Conservation (phyloP, 2,329 filamentous ascomycete genomes). For the Botrytis fabae region DNA sequence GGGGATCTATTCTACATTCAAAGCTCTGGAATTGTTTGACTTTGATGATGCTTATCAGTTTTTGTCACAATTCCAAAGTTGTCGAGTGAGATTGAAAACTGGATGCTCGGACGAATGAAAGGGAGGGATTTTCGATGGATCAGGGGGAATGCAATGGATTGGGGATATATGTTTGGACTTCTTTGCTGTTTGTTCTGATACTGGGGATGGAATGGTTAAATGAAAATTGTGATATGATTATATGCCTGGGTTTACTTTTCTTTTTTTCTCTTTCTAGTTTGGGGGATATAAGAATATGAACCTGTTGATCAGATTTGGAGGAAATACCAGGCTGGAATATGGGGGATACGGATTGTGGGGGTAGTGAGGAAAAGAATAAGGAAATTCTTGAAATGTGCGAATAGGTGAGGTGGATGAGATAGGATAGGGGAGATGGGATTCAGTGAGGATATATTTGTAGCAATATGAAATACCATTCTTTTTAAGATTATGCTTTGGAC, state of each 20-base stretch:
- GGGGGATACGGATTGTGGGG: background rate
- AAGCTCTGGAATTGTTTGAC: background rate
- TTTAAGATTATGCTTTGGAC: background rate
- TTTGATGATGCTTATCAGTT: background rate
- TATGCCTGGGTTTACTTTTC: conserved; percentile 17
- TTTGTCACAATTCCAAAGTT: background rate
- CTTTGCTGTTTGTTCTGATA: background rate
- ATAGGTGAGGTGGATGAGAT: background rate
- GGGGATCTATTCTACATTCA: background rate
- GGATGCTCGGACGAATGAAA: background rate
- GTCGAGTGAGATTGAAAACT: background rate
- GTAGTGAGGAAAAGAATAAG: background rate
- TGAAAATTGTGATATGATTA: conserved; percentile 25
- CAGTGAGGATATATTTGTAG: conserved; percentile 22
- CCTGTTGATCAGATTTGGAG: conserved; percentile 20
- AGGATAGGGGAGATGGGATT: background rate
- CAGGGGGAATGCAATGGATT: conserved; percentile 3
- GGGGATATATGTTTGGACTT: conserved; percentile 12
- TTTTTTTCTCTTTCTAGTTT: conserved; percentile 1
- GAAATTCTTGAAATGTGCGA: conserved; percentile 6
- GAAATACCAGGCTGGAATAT: conserved; percentile 15
- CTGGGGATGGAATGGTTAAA: conserved; percentile 12
- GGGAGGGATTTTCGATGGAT: background rate
- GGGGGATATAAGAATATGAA: conserved; percentile 7
- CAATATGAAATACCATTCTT: conserved; percentile 23